phyloP scores from a whole-genome alignment of 2,329 filamentous ascomycete species.

The Colletotrichum sp. region DNA sequence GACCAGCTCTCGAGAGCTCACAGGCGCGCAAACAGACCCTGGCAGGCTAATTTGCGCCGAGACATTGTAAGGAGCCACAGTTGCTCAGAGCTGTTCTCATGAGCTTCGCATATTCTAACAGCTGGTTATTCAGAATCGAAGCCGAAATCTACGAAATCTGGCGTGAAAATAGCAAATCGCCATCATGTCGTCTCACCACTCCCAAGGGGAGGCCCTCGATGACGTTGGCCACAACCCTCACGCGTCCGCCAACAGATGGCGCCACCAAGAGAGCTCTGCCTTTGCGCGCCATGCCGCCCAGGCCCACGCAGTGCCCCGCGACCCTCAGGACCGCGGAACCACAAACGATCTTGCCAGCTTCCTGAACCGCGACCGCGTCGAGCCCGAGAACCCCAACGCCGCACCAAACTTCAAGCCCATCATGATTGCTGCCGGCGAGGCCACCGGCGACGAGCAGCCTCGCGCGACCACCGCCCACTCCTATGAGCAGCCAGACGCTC shows the following conservation, averaged over 20 bases:
- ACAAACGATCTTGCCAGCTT: conserved; percentile 61
- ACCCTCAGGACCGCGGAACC: conserved; percentile 43
- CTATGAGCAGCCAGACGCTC: conserved; percentile 22
- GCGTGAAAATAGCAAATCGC: neutral
- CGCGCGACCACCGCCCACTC: conserved; percentile 12
- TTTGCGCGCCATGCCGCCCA: conserved; percentile 54
- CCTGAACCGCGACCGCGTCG: conserved; percentile 58
- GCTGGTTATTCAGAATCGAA: conserved; percentile 1
- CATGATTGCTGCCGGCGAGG: conserved; percentile 46
- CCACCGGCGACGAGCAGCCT: conserved; percentile 29
- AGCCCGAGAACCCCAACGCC: conserved; percentile 37
- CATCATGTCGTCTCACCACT: conserved; percentile 22
- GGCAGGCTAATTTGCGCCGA: conserved; percentile 12
- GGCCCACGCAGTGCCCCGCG: conserved; percentile 38
- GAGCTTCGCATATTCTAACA: neutral
- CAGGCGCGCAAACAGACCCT: conserved; percentile 3
- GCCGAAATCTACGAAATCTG: conserved; percentile 31
- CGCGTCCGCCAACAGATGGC: conserved; percentile 63
- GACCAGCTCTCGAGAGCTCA: neutral
- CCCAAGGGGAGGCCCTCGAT: conserved; percentile 28
- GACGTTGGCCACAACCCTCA: conserved; percentile 54
- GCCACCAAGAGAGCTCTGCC: conserved; percentile 66
- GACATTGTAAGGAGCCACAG: conserved; percentile 15
- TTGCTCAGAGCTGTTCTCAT: neutral
- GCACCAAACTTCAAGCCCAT: conserved; percentile 52